Base-by-base conservation (phyloP, 805 yeast genomes). In the Pichia heedii region DNA sequence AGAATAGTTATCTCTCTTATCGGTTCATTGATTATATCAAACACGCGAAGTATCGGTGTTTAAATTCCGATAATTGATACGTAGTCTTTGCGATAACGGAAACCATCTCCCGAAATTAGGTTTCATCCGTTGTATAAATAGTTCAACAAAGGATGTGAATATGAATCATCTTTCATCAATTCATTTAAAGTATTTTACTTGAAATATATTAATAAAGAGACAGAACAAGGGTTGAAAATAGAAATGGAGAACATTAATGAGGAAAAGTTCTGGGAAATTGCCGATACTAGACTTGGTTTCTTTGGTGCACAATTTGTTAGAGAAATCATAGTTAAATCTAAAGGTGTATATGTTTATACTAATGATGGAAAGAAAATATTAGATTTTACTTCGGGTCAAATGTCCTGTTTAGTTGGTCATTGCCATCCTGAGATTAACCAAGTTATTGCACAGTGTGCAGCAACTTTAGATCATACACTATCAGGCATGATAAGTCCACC, bases 341-440 rank as follows among this genome's bases (percentile, higher is more conserved):
- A 54, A 42, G 60, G 60, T 5, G 32, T 47, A 19, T 57, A 54
- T 32, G 50, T 56, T n/a, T 56, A 51, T 44, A 51, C 54, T 15
- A 40, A 42, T 16, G 48, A 48, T 10, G 60, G 56, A 22, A 50
- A 40, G 22, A 49, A 54, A 33, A 55, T 57, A 24, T 36, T 56
- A 16, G 60, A 55, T 37, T 55, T 57, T 44, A 57, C 61, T 13
- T 57, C 60, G 0, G 61, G 60, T 11, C 60, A 57, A 33, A 50
- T 51, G 54, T 50, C 54, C 1, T 48, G 52, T 40, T 42, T 56
- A 36, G 44, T 60, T 36, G 66, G 66, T 6, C 63, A 58, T 46
- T 48, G 57, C 34, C 50, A 59, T 39, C 53, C 51, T 6, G 61
- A 56, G 39, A 52, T 61, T n/a, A 44, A 48, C 10, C 40, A 58